Evolutionary conservation across 1,284 basidiomycete genomes (phyloP), one percentile per base, ranked within the genome.

Genomic region (Naganishia liquefaciens): DNA sequence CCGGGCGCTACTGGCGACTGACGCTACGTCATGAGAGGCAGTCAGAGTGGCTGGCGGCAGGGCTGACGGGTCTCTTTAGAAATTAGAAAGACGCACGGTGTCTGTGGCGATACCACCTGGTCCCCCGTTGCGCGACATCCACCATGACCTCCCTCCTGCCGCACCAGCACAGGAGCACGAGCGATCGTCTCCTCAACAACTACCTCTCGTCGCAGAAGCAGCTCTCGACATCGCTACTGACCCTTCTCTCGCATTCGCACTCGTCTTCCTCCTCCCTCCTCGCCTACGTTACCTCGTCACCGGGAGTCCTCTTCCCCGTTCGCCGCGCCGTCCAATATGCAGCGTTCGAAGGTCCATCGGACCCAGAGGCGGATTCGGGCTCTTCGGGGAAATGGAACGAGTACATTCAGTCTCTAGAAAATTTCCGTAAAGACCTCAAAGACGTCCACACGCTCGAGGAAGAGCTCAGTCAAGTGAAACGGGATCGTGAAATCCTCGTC

Each of bases 141-240:
- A 33, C 33, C n/a, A 79, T 78, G 77, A 74, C 76, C 70, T 71
- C 73, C 33, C 70, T 78, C 4, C 66, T 72, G 52, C 74, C 76
- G 0, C 73, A 76, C 33, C 74, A 77, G 66, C 78, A 79, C 67
- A 63, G 77, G 63, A 77, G 75, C 69, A 76, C 73, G 66, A 74
- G 72, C 63, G 78, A 79, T 64, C 58, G 78, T 54, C 69, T 79
- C 57, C 67, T 79, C 37, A 77, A 74, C 70, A 79, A 79, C 63
- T 79, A 79, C 63, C 76, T 79, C 76, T 76, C 78, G 51, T 75
- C 77, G 3, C 78, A 79, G 68, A 79, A 79, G 64, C 62, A 69
- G 39, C 71, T 79, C 40, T 72, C 74, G 9, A 76, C 75, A 5
- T 72, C 78, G 19, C 73, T 79, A 19, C 71, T 79, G 30, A 77